These are phyloP conservation scores for Ceratobasidium sp. DNA, from an alignment of 1,284 basidiomycete species.

Conservation along the genomic window DNA sequence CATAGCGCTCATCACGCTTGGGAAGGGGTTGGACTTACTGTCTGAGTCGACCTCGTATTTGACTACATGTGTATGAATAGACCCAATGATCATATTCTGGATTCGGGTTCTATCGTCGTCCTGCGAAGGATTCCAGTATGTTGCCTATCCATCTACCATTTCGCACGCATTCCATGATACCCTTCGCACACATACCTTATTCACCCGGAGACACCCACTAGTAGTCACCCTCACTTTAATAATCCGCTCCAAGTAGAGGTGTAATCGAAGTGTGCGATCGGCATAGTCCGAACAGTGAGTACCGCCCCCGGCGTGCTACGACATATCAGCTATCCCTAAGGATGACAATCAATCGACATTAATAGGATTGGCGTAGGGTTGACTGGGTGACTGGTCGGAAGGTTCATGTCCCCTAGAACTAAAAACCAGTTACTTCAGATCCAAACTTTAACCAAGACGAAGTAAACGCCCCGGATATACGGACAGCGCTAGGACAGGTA, in stretches of 20 bases:
- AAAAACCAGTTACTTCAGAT: neutral
- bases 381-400: slow-evolving; percentile 59
- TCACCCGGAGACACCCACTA: slow-evolving; percentile 70
- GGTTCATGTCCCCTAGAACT: slow-evolving; percentile 56
- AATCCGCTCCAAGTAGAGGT: slow-evolving; percentile 68
- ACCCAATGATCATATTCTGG: slow-evolving; percentile 66
- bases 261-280: slow-evolving; percentile 60
- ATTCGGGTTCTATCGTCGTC: slow-evolving; percentile 62
- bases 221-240: slow-evolving; percentile 69
- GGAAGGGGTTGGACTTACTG: slow-evolving; percentile 3
- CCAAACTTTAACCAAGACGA: neutral
- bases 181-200: slow-evolving; percentile 46
- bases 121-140: slow-evolving; percentile 48
- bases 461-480: slow-evolving; percentile 61
- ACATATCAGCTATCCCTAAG: slow-evolving; percentile 36
- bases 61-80: slow-evolving; percentile 72
- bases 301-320: slow-evolving; percentile 27
- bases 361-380: neutral
- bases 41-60: slow-evolving; percentile 60
- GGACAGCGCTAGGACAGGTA: slow-evolving; percentile 62
- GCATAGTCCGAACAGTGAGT: slow-evolving; percentile 32
- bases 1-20: slow-evolving; percentile 35
- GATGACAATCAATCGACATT: slow-evolving; percentile 16
- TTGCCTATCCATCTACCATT: slow-evolving; percentile 51
- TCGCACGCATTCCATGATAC: slow-evolving; percentile 56